These are phyloP conservation scores for Penicillium sp. DNA, from an alignment of 2,329 filamentous ascomycete genomes.

Conservation along the genomic window DNA sequence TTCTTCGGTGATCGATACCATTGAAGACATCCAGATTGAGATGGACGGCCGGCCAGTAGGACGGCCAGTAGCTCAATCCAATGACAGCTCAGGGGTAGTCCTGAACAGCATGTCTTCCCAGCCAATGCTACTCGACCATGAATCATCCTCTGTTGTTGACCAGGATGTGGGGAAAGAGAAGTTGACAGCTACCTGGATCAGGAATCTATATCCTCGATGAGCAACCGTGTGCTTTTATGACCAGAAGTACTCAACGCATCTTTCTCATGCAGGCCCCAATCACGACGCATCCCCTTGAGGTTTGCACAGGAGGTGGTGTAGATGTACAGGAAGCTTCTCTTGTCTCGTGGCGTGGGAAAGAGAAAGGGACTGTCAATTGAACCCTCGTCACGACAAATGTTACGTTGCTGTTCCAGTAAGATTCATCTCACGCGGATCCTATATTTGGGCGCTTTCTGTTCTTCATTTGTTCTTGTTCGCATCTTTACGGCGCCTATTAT, in stretches of 20 bases:
- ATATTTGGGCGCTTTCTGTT: too few relatives aligned
- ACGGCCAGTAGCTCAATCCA: conserved; percentile 12
- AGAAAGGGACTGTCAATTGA: too few relatives aligned
- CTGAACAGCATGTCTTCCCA: conserved; percentile 28
- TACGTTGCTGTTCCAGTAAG: too few relatives aligned
- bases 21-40: conserved; percentile 22
- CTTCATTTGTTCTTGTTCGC: too few relatives aligned
- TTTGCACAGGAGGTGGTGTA: neutral
- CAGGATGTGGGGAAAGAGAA: conserved; percentile 1
- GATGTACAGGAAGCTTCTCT: neutral
- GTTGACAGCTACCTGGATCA: conserved; percentile 8
- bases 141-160: conserved; percentile 8
- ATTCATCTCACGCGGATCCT: too few relatives aligned
- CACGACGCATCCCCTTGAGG: neutral
- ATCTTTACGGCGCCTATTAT: too few relatives aligned
- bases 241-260: neutral
- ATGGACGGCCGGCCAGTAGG: conserved; percentile 25
- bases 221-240: neutral
- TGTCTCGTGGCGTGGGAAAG: too few relatives aligned
- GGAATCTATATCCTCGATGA: conserved; percentile 3
- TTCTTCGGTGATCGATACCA: conserved; percentile 5
- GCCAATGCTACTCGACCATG: conserved; percentile 35
- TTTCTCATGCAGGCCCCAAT: neutral
- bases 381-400: too few relatives aligned
- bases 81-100: neutral